Evolutionary conservation across 106 monocot species (phyloP), one percentile per base, ranked within the genome.

Genomic region (Acorus calamus): DNA sequence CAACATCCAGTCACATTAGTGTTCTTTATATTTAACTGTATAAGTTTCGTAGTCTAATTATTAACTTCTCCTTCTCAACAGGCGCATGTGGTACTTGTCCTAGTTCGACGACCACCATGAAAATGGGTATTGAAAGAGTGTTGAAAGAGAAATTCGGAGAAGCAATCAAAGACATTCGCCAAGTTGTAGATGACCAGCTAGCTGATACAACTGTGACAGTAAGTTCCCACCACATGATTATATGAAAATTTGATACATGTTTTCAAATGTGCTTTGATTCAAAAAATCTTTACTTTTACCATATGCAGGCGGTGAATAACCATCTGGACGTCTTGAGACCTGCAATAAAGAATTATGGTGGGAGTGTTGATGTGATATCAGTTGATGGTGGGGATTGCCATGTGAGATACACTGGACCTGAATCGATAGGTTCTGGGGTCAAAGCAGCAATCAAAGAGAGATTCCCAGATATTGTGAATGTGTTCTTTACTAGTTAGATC

Each of bases 361-460:
- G 94, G 52, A 79, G 70, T 41, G 94, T 89, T 47, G 86, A 94
- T 46, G 86, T 94, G 8, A 3, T 87, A 61, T 77, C 81, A 10
- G 65, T 89, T 14, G 66, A 86, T 3, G 76, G 62, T n/a, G 77
- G 69, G 47, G 73, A 53, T 60, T 69, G 63, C 64, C 69, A 59
- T 64, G 78, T 59, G 14, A 79, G 54, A 43, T 94, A 94, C 58
- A 71, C 71, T 3, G 94, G 94, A 44, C 89, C 89, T 4, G 86
- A 86, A 3, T 84, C 89, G 51, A 94, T 94, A 11, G 89, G 85
- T 0, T 69, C 63, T 47, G 89, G 93, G 52, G 89, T 94, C 72
- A 86, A 84, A 73, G 94, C 94, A 50, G 94, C 94, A 6, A 94
- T 94, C 62, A 94, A 94, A 75, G 94, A 94, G 75, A 89, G 69